phyloP scores from a whole-genome alignment of 1,284 basidiomycete genomes.

The Tilletia horrida region DNA sequence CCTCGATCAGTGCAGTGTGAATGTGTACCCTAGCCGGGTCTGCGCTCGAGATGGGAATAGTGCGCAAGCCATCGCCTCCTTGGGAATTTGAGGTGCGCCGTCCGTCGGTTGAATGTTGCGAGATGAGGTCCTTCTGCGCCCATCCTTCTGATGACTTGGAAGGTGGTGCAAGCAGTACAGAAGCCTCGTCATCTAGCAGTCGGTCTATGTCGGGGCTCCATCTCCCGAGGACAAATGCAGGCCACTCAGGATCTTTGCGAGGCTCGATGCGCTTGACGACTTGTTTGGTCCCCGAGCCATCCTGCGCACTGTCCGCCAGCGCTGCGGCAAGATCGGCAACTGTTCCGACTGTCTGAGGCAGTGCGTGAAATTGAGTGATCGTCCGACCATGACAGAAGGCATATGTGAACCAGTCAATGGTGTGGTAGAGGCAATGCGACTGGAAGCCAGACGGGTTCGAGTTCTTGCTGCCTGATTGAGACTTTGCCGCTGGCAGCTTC shows the following conservation, averaged over 20 bases:
- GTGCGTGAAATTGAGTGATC: conserved; percentile 39
- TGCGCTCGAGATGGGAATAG: conserved; percentile 3
- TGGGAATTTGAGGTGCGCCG: too few relatives aligned
- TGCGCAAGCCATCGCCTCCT: neutral
- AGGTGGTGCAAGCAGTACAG: neutral
- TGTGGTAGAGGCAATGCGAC: conserved; percentile 39
- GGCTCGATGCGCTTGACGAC: conserved; percentile 26
- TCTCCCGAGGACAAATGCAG: conserved; percentile 32
- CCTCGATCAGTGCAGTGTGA: conserved; percentile 42
- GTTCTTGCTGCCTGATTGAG: neutral
- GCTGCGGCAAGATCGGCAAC: conserved; percentile 21
- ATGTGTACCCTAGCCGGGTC: conserved; percentile 9
- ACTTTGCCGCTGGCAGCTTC: conserved; percentile 21
- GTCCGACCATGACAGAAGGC: conserved; percentile 42
- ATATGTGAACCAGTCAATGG: conserved; percentile 49
- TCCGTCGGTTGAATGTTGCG: neutral
- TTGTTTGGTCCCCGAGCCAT: conserved; percentile 27
- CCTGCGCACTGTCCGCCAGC: conserved; percentile 27
- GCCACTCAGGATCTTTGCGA: conserved; percentile 28
- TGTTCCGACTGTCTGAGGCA: conserved; percentile 20
- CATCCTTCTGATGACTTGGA: neutral
- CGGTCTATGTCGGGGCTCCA: conserved; percentile 32
- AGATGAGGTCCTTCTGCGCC: conserved; percentile 18
- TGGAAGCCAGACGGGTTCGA: neutral
- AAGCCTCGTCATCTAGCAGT: conserved; percentile 26